These are phyloP conservation scores for Neurospora terricola DNA, from an alignment of 495 filamentous ascomycete genomes.

Conservation along the genomic window DNA sequence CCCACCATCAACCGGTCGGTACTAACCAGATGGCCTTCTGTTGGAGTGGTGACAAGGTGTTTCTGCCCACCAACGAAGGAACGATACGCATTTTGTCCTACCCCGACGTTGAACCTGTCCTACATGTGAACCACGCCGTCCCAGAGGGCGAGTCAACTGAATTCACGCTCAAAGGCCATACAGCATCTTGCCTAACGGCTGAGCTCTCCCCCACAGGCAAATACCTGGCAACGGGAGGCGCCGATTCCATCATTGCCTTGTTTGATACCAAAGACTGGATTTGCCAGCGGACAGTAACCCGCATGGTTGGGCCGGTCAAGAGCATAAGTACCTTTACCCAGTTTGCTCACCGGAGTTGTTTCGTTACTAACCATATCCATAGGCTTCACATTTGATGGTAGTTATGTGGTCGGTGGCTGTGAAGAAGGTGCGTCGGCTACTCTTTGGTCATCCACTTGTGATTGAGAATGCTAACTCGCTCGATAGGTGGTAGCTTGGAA, in stretches of 20 bases:
- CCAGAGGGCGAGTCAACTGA: slow-evolving; percentile 31
- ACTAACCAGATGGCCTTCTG: slow-evolving; percentile 81
- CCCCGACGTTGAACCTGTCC: slow-evolving; percentile 44
- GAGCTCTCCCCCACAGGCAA: slow-evolving; percentile 65
- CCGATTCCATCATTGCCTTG: slow-evolving; percentile 76
- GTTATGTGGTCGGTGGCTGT: slow-evolving; percentile 74
- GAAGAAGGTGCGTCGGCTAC: slow-evolving; percentile 54
- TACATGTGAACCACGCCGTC: slow-evolving; percentile 25
- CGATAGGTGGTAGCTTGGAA: slow-evolving; percentile 46
- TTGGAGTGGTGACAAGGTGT: slow-evolving; percentile 59
- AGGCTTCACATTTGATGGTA: slow-evolving; percentile 81
- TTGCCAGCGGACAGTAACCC: slow-evolving; percentile 68
- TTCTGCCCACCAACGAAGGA: slow-evolving; percentile 76
- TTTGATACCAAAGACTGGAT: slow-evolving; percentile 95
- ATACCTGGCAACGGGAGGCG: slow-evolving; percentile 80
- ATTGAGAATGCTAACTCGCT: slow-evolving; percentile 2
- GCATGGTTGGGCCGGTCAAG: slow-evolving; percentile 67
- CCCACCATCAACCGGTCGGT: slow-evolving; percentile 61
- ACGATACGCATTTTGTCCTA: slow-evolving; percentile 72
- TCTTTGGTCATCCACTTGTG: not conserved
- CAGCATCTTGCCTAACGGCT: slow-evolving; percentile 62
- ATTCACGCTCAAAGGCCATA: slow-evolving; percentile 70
- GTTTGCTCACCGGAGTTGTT: not conserved
- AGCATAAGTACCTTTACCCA: slow-evolving; percentile 50
- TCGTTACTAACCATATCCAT: slow-evolving; percentile 12